Base-by-base conservation (phyloP, 805 yeast genomes). In the Brettanomyces nanus region DNA sequence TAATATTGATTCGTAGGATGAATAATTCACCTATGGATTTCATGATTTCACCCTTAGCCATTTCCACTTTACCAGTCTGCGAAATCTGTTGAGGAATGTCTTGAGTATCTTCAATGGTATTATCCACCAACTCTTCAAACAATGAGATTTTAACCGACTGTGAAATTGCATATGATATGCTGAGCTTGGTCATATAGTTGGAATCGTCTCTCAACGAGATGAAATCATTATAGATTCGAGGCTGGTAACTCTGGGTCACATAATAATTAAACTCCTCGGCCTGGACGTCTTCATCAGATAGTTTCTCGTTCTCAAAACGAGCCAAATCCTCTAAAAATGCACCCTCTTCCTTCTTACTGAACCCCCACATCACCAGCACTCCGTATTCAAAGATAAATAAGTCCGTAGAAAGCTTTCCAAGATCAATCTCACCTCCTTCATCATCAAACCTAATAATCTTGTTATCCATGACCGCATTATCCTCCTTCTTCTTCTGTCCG, bases 291-390 rank as follows among this genome's bases (percentile, higher is more conserved):
- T 85, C 96, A 33, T 76, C 77, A 0, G 95, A 84, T 26, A 92
- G 68, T 58, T 92, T 92, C 55, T 92, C 98, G 53, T 76, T 81
- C 53, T 84, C 98, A 59, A 89, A 92, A 43, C 75, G 77, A n/a
- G 90, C 95, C 47, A 92, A 63, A 53, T 90, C 97, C 36, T 71
- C 72, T 39, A 92, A 62, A 48, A 92, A 85, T 36, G 86, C 77
- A 37, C 68, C 66, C 55, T 92, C 98, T 59, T 92, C 97, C 37
- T 77, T 71, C 38, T 77, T 71, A 2, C 86, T 75, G 53, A 85
- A 92, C 0, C 98, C 98, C 98, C 98, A 92, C 66, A 92, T 63
- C 1, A 92, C 95, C 23, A 86, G 78, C n/a, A 92, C 98, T 17
- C 98, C 98, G 59, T 92, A 92, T 52, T 89, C 96, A 63, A 92